These are phyloP conservation scores for Leptographium wingfieldii DNA, from an alignment of 2,329 filamentous ascomycete genomes.

Conservation along the genomic window DNA sequence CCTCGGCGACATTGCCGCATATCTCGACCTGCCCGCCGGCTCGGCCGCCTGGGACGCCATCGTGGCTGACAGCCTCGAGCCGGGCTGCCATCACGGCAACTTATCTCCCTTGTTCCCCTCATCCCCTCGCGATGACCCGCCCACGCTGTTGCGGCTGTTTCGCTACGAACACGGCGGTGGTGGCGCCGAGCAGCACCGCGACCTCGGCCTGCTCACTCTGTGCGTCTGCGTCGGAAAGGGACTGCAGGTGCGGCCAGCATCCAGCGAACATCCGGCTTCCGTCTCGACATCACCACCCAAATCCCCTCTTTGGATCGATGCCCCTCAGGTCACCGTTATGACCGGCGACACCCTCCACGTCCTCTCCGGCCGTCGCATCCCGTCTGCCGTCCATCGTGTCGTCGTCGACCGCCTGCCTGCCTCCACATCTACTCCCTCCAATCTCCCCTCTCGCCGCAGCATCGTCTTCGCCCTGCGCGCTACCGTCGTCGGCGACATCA, in stretches of 20 bases:
- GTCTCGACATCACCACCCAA: neutral
- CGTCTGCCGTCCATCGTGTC: slow-evolving; percentile 13
- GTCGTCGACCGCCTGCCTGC: slow-evolving; percentile 3
- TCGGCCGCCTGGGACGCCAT: slow-evolving; percentile 9
- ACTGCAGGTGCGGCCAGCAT: slow-evolving; percentile 9
- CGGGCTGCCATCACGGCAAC: neutral
- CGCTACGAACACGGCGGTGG: slow-evolving; percentile 13
- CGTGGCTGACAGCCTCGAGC: slow-evolving; percentile 9
- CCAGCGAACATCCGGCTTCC: neutral
- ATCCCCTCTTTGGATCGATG: slow-evolving; percentile 7
- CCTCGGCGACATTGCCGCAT: slow-evolving; percentile 11
- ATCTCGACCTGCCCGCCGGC: slow-evolving; percentile 5
- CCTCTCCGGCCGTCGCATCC: slow-evolving; percentile 9
- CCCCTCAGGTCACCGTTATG: slow-evolving; percentile 12
- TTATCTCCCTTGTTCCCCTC: too few species aligned
- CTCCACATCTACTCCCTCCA: neutral
- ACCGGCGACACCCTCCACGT: slow-evolving; percentile 11
- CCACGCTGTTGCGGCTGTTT: slow-evolving; percentile 14
- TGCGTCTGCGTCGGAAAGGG: slow-evolving; percentile 13
- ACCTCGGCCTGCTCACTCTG: slow-evolving; percentile 14
- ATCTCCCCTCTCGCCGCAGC: slow-evolving; percentile 8
- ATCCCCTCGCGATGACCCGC: slow-evolving; percentile 10
- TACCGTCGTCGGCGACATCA: slow-evolving; percentile 9
- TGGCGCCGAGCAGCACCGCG: slow-evolving; percentile 13
- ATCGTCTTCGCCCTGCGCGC: slow-evolving; percentile 15